These are phyloP conservation scores for Cercophora sp. DNA, from an alignment of 495 filamentous ascomycete genomes.

Conservation along the genomic window DNA sequence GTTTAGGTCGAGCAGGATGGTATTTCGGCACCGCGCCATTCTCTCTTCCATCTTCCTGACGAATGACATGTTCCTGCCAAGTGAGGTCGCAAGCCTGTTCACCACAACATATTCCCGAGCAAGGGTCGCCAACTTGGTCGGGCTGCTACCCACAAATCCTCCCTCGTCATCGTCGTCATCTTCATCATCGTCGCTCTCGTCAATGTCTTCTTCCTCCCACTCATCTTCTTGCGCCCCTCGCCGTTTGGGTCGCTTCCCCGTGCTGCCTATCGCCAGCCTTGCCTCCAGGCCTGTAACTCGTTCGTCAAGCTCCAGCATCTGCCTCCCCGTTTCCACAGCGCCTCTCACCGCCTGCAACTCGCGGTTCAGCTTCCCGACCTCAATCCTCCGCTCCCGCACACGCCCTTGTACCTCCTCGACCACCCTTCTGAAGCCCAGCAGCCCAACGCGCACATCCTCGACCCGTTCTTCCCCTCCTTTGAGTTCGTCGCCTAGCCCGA, in stretches of 20 bases:
- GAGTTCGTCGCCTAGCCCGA: constrained; percentile 75
- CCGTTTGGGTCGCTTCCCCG: constrained; percentile 23
- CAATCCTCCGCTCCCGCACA: constrained; percentile 43
- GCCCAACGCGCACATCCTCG: constrained; percentile 83
- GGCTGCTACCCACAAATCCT: constrained; percentile 34
- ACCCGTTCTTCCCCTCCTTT: constrained; percentile 86
- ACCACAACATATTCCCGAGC: constrained; percentile 41
- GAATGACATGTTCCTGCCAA: constrained; percentile 40
- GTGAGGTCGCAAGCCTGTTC: constrained; percentile 35
- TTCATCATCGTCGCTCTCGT: constrained; percentile 19
- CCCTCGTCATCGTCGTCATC: constrained; percentile 22
- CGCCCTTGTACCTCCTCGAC: constrained; percentile 53
- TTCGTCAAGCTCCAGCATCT: constrained; percentile 66
- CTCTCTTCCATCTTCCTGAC: constrained; percentile 55
- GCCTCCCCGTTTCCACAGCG: constrained; percentile 54
- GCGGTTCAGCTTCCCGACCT: constrained; percentile 37
- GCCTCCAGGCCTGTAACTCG: constrained; percentile 72
- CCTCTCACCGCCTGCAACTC: constrained; percentile 39
- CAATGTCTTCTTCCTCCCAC: constrained; percentile 21
- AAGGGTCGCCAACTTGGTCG: constrained; percentile 39
- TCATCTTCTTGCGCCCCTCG: constrained; percentile 31
- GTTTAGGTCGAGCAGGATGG: constrained; percentile 76
- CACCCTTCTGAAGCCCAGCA: constrained; percentile 79
- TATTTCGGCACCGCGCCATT: constrained; percentile 54
- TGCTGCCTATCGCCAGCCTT: constrained; percentile 48